Percentiles rank a stretch among this genome's conserved stretches.
phyloP scores from a whole-genome alignment of 805 yeast species.

The Limtongozyma cylindracea region DNA sequence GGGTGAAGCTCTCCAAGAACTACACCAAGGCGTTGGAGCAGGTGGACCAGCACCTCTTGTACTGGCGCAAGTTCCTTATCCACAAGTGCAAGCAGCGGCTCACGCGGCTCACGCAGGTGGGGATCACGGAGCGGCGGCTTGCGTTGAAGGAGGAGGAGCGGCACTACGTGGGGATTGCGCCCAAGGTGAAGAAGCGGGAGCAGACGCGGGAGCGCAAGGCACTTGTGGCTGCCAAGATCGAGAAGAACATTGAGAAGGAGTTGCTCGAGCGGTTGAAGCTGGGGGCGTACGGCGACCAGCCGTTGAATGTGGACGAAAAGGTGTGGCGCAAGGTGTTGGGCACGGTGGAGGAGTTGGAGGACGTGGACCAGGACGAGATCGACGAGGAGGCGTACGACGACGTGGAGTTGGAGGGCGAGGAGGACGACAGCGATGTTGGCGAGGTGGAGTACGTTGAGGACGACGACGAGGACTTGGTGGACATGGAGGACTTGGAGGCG shows the following conservation, averaged over 20 bases:
- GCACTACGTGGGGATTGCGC: conserved; percentile 77
- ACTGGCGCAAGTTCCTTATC: conserved; percentile 81
- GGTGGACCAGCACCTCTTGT: conserved; percentile 62
- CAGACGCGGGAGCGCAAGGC: conserved; percentile 91
- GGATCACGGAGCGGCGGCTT: conserved; percentile 81
- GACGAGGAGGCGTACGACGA: conserved; percentile 14
- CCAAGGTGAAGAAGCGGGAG: conserved; percentile 88
- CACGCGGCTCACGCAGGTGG: conserved; percentile 85
- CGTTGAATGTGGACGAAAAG: conserved; percentile 86
- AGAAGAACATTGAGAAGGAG: conserved; percentile 90
- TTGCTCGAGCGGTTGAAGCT: conserved; percentile 81
- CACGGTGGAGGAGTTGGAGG: conserved; percentile 24
- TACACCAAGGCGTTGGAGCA: conserved; percentile 74
- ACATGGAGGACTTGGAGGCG: conserved; percentile 76
- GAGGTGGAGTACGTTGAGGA: conserved; percentile 82
- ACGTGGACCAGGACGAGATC: conserved; percentile 31
- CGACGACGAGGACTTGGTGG: conserved; percentile 73
- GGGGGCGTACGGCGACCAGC: conserved; percentile 97
- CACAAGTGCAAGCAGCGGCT: conserved; percentile 93
- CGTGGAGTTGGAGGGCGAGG: conserved; percentile 21
- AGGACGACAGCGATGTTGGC: conserved; percentile 19
- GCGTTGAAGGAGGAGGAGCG: conserved; percentile 84
- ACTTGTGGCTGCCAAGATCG: conserved; percentile 86
- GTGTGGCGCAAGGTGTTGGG: conserved; percentile 90
- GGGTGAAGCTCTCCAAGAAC: conserved; percentile 74